Conservation (phyloP, 768 basidiomycete species). For the Kwoniella bestiolae region DNA sequence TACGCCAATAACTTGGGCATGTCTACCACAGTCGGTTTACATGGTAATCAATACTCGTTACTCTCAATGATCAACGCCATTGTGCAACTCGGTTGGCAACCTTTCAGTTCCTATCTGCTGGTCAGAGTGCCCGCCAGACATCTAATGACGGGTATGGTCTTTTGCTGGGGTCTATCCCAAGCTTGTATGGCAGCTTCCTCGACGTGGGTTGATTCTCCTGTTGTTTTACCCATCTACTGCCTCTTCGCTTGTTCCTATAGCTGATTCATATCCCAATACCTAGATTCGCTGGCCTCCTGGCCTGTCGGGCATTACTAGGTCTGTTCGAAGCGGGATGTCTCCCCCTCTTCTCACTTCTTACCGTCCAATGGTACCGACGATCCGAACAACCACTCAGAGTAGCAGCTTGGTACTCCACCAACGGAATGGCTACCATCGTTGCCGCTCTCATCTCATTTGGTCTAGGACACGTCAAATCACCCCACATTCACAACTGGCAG, state of each 20-base stretch:
- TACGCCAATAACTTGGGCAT: constrained; percentile 53
- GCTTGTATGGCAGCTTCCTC: constrained; percentile 41
- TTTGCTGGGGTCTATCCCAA: constrained; percentile 49
- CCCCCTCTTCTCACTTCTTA: constrained; percentile 35
- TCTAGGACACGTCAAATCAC: constrained; percentile 47
- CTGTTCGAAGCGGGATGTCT: constrained; percentile 52
- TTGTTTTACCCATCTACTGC: no score
- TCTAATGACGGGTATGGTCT: constrained; percentile 51
- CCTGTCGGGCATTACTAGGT: constrained; percentile 55
- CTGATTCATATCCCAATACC: no score
- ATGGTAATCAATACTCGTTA: constrained; percentile 43
- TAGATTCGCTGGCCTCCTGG: constrained; percentile 32
- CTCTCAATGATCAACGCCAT: constrained; percentile 48
- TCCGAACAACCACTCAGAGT: constrained; percentile 45
- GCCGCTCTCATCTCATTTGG: constrained; percentile 47
- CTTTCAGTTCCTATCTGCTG: constrained; percentile 53
- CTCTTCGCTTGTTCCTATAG: no score
- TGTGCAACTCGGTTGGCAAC: constrained; percentile 54
- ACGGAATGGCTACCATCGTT: constrained; percentile 49
- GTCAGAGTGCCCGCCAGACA: constrained; percentile 46
- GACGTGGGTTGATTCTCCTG: constrained; percentile 23
- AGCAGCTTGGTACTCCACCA: constrained; percentile 50
- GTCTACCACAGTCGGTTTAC: constrained; percentile 33
- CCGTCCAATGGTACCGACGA: constrained; percentile 50
- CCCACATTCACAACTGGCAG: constrained; percentile 45